Evolutionary conservation across 2,329 filamentous ascomycete species (phyloP).

Genomic region (Didymosphaeria variabile): DNA sequence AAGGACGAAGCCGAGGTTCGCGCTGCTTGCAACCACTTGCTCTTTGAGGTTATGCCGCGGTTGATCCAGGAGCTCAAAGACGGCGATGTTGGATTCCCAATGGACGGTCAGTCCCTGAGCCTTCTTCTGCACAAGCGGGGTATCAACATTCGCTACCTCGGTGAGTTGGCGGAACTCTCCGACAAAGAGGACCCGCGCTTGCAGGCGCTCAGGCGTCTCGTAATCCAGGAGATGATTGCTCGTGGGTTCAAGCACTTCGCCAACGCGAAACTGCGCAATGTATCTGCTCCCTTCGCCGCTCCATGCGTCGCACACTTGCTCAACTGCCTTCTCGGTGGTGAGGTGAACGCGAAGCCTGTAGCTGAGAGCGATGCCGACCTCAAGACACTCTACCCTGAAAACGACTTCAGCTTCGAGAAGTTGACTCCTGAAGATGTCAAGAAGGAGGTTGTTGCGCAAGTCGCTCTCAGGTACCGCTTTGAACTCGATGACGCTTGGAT

Average conservation of each 20-base stretch:
- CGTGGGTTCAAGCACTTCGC: conserved; percentile 94
- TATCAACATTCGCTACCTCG: conserved; percentile 97
- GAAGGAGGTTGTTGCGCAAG: conserved; percentile 74
- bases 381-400: conserved; percentile 79
- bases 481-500: conserved; percentile 74
- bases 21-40: conserved; percentile 80
- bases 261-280: conserved; percentile 78
- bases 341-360: conserved; percentile 78
- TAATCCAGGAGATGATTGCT: conserved; percentile 92
- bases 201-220: conserved; percentile 77
- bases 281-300: conserved; percentile 82
- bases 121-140: conserved; percentile 93
- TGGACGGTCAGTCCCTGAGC: conserved; percentile 94
- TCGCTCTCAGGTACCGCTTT: conserved; percentile 78
- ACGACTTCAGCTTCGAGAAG: conserved; percentile 81
- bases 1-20: conserved; percentile 90
- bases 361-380: conserved; percentile 80
- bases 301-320: conserved; percentile 85
- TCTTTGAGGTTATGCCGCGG: conserved; percentile 80
- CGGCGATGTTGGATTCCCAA: conserved; percentile 94
- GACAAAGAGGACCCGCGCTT: conserved; percentile 70
- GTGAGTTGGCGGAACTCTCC: conserved; percentile 77
- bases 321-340: conserved; percentile 87
- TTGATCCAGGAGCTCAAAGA: conserved; percentile 87
- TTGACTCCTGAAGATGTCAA: conserved; percentile 78